These are phyloP conservation scores for Kwoniella botswanensis DNA, from an alignment of 768 basidiomycete genomes.

Conservation along the genomic window DNA sequence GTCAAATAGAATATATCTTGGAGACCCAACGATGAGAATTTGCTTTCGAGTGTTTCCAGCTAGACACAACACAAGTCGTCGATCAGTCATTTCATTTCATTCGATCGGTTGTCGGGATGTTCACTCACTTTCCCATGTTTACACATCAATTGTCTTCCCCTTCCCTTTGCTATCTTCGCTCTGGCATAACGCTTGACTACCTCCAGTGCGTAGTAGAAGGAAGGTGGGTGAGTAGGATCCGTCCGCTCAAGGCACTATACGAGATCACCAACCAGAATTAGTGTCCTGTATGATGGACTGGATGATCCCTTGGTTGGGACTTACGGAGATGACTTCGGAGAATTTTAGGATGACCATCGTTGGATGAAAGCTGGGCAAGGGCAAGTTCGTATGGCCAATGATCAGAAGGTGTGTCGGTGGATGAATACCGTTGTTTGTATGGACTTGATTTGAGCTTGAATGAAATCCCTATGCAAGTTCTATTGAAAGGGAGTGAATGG, in stretches of 20 bases:
- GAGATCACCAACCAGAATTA: not conserved
- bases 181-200: slow-evolving; percentile 37
- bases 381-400: not conserved
- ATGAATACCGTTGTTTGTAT: not conserved
- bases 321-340: slow-evolving; percentile 12
- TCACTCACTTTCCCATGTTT: slow-evolving; percentile 33
- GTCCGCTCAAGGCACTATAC: slow-evolving; percentile 31
- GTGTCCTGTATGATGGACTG: not conserved
- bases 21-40: slow-evolving; percentile 31
- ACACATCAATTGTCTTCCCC: slow-evolving; percentile 22
- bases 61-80: not conserved
- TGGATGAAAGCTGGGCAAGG: not conserved
- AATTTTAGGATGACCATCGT: not conserved
- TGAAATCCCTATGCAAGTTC: not conserved
- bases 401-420: too few species aligned
- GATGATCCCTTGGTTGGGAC: not conserved
- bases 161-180: slow-evolving; percentile 36
- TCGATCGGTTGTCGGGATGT: too few species aligned
- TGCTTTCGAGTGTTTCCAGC: slow-evolving; percentile 32
- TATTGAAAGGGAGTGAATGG: not conserved
- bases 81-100: too few species aligned
- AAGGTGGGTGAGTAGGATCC: slow-evolving; percentile 25
- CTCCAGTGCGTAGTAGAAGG: slow-evolving; percentile 26
- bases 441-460: not conserved
- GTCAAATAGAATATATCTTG: slow-evolving; percentile 40